Conservation (phyloP, 306 rosid genomes). For the Cucurbita moschata region DNA sequence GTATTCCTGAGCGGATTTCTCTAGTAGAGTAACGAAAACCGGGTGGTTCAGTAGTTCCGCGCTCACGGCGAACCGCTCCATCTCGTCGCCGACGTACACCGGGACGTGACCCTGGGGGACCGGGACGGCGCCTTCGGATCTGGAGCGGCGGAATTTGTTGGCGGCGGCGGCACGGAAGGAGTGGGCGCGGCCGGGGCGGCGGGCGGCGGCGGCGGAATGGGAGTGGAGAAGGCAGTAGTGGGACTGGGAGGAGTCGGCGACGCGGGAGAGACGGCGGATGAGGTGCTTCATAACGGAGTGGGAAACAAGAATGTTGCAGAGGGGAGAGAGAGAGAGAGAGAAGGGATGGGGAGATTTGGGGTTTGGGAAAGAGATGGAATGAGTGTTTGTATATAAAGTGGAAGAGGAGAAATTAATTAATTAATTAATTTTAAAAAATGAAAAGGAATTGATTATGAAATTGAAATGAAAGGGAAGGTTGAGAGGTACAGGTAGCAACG, state of each 20-base stretch:
- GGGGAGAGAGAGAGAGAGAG: neutral
- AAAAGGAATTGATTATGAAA: no score
- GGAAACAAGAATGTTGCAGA: neutral
- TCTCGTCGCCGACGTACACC: conserved; percentile 92
- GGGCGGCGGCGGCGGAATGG: neutral
- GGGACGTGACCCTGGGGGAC: conserved; percentile 81
- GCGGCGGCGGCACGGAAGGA: neutral
- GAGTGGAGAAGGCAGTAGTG: conserved; percentile 62
- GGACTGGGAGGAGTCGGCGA: conserved; percentile 58
- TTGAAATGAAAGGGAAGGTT: no score
- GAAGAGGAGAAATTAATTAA: no score
- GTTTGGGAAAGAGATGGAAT: neutral
- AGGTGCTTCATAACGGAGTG: conserved; percentile 49
- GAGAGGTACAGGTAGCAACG: no score
- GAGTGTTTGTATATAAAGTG: no score
- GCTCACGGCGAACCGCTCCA: conserved; percentile 63
- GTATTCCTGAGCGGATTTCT: conserved; percentile 79
- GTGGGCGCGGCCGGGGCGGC: conserved; percentile 14
- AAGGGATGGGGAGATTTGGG: neutral
- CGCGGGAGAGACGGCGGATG: conserved; percentile 70
- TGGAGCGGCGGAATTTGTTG: neutral
- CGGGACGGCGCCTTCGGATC: neutral
- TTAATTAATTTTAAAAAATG: no score
- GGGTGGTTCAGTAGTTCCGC: conserved; percentile 87
- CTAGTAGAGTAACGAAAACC: conserved; percentile 56